These are phyloP conservation scores for Durusdinium trenchii DNA, from an alignment of 73 alveolate genomes.

Conservation along the genomic window DNA sequence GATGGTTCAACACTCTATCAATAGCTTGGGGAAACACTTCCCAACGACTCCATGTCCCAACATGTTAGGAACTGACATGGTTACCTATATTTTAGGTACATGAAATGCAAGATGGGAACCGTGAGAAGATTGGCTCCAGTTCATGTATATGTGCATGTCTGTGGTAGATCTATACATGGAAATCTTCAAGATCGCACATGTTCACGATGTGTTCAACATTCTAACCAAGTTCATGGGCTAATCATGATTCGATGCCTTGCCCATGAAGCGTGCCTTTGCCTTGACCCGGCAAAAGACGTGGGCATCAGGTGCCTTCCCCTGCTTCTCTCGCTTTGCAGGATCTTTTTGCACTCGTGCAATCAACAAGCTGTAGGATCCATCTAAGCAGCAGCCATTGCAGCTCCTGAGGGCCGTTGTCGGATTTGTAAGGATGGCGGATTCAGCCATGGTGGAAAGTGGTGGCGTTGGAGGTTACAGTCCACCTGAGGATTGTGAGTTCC, in stretches of 20 bases:
- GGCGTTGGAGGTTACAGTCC: background rate
- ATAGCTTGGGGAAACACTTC: too few species aligned
- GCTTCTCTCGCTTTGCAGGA: background rate
- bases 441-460: background rate
- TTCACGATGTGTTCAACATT: background rate
- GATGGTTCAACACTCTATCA: too few species aligned
- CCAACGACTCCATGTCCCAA: background rate
- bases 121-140: background rate
- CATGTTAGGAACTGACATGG: background rate
- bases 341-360: background rate
- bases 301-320: background rate
- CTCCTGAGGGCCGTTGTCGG: background rate
- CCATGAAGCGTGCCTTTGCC: background rate
- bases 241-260: background rate
- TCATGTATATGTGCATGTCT: background rate
- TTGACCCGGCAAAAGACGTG: background rate
- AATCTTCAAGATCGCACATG: background rate
- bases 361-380: background rate
- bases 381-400: conserved; percentile 18
- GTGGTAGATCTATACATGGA: background rate
- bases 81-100: background rate
- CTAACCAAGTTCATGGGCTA: background rate
- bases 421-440: background rate
- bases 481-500: background rate
- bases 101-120: background rate